These are phyloP conservation scores for Trichothecium roseum DNA, from an alignment of 2,329 filamentous ascomycete genomes.

Conservation along the genomic window DNA sequence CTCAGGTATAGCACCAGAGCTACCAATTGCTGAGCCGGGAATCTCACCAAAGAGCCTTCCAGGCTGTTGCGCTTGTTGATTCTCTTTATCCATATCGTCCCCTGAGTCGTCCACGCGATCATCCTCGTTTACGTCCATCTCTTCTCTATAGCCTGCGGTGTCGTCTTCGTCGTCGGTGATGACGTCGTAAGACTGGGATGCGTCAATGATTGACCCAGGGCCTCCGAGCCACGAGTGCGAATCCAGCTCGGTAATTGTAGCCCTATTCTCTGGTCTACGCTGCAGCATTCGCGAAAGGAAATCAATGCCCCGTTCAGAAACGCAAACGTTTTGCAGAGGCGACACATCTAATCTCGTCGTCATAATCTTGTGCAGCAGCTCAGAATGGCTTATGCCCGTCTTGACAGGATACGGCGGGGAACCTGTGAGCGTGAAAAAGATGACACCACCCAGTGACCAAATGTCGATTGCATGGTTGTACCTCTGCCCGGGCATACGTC, in stretches of 20 bases:
- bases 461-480: slow-evolving; percentile 92
- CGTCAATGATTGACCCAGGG: slow-evolving; percentile 15
- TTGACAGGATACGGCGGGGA: slow-evolving; percentile 73
- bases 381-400: slow-evolving; percentile 63
- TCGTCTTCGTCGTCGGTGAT: slow-evolving; percentile 46
- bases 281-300: slow-evolving; percentile 74
- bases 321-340: slow-evolving; percentile 45
- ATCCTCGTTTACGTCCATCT: slow-evolving; percentile 19
- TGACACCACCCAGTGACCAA: slow-evolving; percentile 88
- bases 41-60: slow-evolving; percentile 44
- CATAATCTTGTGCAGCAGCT: slow-evolving; percentile 82
- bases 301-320: slow-evolving; percentile 60
- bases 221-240: slow-evolving; percentile 62
- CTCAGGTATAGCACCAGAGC: slow-evolving; percentile 38
- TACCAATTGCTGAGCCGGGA: slow-evolving; percentile 40
- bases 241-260: slow-evolving; percentile 61
- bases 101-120: slow-evolving; percentile 31
- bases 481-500: slow-evolving; percentile 47
- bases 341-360: slow-evolving; percentile 56
- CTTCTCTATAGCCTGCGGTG: slow-evolving; percentile 10
- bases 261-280: slow-evolving; percentile 66
- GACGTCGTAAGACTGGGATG: slow-evolving; percentile 47
- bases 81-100: slow-evolving; percentile 69
- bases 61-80: slow-evolving; percentile 32
- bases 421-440: slow-evolving; percentile 77